A percentile compares a stretch with the other conserved stretches of the same genome.
Conservation (phyloP, 148 eudicot genomes). For the Amaranthus palmeri region DNA sequence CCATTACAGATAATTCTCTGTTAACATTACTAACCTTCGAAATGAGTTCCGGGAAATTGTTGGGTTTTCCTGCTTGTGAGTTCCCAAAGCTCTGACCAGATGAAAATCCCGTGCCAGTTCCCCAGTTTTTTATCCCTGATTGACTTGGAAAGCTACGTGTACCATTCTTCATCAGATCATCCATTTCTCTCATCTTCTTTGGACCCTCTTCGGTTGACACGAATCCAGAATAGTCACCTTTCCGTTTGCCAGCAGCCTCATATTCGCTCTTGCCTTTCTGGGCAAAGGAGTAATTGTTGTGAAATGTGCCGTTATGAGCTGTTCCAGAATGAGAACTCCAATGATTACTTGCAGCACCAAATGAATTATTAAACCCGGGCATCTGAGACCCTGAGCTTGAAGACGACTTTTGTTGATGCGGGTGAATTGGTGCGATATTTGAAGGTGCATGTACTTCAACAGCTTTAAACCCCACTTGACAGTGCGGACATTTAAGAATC, state of each 20-base stretch:
- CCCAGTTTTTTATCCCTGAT: slow-evolving; percentile 26
- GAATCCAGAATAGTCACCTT: slow-evolving; percentile 11
- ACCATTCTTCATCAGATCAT: slow-evolving; percentile 6
- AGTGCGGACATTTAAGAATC: slow-evolving; percentile 69
- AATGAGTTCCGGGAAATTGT: slow-evolving; percentile 21
- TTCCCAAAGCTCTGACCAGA: slow-evolving; percentile 20
- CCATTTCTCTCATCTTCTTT: slow-evolving; percentile 36
- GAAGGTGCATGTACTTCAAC: slow-evolving; percentile 57
- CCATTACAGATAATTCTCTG: slow-evolving; percentile 44
- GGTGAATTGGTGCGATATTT: slow-evolving; percentile 31
- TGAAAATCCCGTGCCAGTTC: slow-evolving; percentile 18
- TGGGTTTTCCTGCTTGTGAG: not conserved
- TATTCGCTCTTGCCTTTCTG: slow-evolving; percentile 49
- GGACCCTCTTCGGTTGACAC: slow-evolving; percentile 20
- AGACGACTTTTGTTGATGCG: slow-evolving; percentile 29
- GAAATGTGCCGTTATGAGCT: slow-evolving; percentile 15
- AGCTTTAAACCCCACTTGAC: slow-evolving; percentile 56
- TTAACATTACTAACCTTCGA: slow-evolving; percentile 21
- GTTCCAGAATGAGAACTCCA: slow-evolving; percentile 30
- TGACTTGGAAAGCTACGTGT: slow-evolving; percentile 17
- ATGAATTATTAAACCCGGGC: slow-evolving; percentile 18
- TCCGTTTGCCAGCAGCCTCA: slow-evolving; percentile 26
- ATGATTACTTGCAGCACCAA: slow-evolving; percentile 21
- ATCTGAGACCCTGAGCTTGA: slow-evolving; percentile 24
- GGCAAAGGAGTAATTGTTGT: slow-evolving; percentile 8